phyloP scores from a whole-genome alignment of 805 yeast species.

The Lachancea dasiensis region DNA sequence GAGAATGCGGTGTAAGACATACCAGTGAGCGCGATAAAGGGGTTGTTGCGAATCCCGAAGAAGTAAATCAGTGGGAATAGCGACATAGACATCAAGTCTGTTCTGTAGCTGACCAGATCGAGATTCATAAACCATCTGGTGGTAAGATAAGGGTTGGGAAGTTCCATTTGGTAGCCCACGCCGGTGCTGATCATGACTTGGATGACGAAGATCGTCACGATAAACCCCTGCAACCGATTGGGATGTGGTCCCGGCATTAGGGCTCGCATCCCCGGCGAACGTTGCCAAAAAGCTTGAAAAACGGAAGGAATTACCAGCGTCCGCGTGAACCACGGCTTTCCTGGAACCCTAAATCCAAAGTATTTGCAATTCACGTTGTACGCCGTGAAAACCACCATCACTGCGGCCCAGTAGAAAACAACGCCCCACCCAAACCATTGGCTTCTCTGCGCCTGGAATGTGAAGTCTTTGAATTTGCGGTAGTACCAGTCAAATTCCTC shows the following conservation, averaged over 20 bases:
- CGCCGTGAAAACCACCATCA: slow-evolving; percentile 31
- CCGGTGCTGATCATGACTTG: slow-evolving; percentile 31
- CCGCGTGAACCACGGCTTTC: slow-evolving; percentile 23
- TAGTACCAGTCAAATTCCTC: slow-evolving; percentile 32
- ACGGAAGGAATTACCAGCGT: slow-evolving; percentile 27
- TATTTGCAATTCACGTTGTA: slow-evolving; percentile 25
- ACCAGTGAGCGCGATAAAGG: slow-evolving; percentile 56
- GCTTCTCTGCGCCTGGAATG: slow-evolving; percentile 34
- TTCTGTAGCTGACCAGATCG: slow-evolving; percentile 47
- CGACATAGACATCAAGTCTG: slow-evolving; percentile 45
- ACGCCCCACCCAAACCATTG: slow-evolving; percentile 44
- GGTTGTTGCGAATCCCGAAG: slow-evolving; percentile 70
- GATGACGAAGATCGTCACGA: slow-evolving; percentile 30
- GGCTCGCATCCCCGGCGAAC: slow-evolving; percentile 19
- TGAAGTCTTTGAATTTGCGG: slow-evolving; percentile 34
- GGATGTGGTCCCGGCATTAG: slow-evolving; percentile 28
- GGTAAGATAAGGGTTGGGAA: slow-evolving; percentile 35
- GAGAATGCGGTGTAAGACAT: slow-evolving; percentile 55
- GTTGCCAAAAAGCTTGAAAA: slow-evolving; percentile 17
- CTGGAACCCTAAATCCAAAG: slow-evolving; percentile 23
- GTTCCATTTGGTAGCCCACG: slow-evolving; percentile 32
- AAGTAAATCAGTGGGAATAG: slow-evolving; percentile 53
- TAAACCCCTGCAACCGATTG: slow-evolving; percentile 27
- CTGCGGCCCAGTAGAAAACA: slow-evolving; percentile 37
- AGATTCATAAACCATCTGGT: slow-evolving; percentile 31